Base-by-base conservation (phyloP, 805 yeast genomes). In the Candida orba region DNA sequence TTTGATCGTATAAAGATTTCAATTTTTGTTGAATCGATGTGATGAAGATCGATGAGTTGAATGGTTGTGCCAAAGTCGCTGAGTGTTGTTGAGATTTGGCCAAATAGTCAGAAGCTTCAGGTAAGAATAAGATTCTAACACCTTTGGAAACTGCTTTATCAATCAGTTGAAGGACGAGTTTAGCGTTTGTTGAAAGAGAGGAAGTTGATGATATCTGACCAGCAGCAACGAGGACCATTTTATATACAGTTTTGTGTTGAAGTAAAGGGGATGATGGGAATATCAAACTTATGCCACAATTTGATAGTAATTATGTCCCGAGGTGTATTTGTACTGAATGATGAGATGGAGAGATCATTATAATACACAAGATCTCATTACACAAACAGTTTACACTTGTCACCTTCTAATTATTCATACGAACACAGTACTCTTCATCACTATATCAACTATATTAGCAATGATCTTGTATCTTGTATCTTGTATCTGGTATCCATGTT, bases 101-200 rank as follows among this genome's bases (percentile, higher is more conserved):
- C 34, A 91, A 72, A 60, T 88, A 91, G 60, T 91, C 98, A 5
- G 93, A 74, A 0, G 98, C 98, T 60, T 91, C 99, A 2, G 98
- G 98, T 37, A 91, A 72, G 57, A 93, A 88, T 6, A 93, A 67
- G 4, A 87, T 78, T 49, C 73, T 69, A 13, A 84, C 89, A 4
- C 81, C 75, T 14, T 70, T 58, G 3, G 63, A 64, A 0, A 83
- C 73, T 0, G 98, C 95, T 41, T 69, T 63, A n/a, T 65, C 59
- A 15, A 91, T 79, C 32, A 90, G 67, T 27, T 67, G 67, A 12
- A 75, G 71, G 0, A 81, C 95, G 1, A 71, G 64, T 8, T 65
- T 53, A 6, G 86, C 80, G 52, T 91, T 91, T 20, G 68, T 70
- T 2, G 63, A 56, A 23, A 88, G 60, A 33, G 74, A 75, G 1